Conservation (phyloP, 495 filamentous ascomycete species). For the Tuber brumale region DNA sequence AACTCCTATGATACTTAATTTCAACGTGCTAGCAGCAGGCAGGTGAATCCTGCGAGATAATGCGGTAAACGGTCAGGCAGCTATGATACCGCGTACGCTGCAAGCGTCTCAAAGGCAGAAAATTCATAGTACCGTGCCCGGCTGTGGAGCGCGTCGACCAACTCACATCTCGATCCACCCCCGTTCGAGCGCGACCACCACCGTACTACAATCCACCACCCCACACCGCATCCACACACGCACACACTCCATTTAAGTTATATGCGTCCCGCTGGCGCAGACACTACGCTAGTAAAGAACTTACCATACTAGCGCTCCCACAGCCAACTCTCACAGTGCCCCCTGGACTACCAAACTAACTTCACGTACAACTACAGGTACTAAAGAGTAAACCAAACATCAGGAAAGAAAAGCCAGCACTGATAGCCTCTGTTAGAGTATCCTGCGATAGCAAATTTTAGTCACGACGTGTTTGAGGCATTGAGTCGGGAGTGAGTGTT, state of each 20-base stretch:
- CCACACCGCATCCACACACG: no score
- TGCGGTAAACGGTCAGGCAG: not conserved
- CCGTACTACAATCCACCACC: not conserved
- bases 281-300: no score
- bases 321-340: no score
- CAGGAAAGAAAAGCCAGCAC: not conserved
- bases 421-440: not conserved
- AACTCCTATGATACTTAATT: no score
- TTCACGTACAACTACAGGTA: not conserved
- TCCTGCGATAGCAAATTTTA: not conserved
- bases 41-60: not conserved
- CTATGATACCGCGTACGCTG: not conserved
- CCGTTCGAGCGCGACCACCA: no score
- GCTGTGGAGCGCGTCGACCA: not conserved
- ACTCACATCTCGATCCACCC: not conserved
- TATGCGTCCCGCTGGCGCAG: no score
- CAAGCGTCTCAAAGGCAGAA: not conserved
- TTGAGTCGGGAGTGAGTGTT: not conserved
- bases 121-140: not conserved
- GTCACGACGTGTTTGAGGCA: not conserved
- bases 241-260: no score
- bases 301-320: no score
- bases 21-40: not conserved
- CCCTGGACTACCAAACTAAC: no score
- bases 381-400: not conserved